Evolutionary conservation across 192 early-diverging fungal genomes (phyloP).

Genomic region (Coemansia sp.): DNA sequence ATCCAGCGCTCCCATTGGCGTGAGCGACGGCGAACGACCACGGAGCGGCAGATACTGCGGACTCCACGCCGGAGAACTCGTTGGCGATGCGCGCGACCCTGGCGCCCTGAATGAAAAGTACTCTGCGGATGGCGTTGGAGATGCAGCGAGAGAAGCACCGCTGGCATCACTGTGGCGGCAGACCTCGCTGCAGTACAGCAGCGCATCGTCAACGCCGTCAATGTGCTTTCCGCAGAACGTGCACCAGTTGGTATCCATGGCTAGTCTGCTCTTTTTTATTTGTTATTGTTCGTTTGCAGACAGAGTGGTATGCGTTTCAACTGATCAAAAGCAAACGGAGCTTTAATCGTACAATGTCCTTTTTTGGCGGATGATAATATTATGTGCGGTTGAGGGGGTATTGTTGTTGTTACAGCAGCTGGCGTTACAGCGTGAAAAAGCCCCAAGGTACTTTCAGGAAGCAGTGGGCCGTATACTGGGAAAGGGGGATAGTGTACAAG

Average conservation of each 20-base stretch:
- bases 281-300: neutral
- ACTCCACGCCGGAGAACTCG: conserved; percentile 24
- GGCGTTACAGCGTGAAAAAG: conserved; percentile 5
- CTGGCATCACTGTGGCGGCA: conserved; percentile 35
- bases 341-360: neutral
- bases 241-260: conserved; percentile 55
- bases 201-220: conserved; percentile 42
- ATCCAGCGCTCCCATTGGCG: conserved; percentile 45
- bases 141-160: neutral
- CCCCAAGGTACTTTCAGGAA: too few species aligned
- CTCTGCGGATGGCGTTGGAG: conserved; percentile 27
- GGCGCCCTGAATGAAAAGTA: conserved; percentile 33
- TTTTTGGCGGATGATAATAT: neutral
- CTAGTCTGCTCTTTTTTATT: conserved; percentile 8
- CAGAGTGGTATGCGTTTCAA: neutral
- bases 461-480: too few species aligned
- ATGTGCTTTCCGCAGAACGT: conserved; percentile 54
- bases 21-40: conserved; percentile 50
- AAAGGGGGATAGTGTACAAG: conserved; percentile 1
- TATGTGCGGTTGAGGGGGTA: neutral
- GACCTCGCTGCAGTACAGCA: conserved; percentile 46
- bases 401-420: conserved; percentile 1
- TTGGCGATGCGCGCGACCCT: conserved; percentile 20
- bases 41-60: conserved; percentile 25
- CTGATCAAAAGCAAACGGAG: neutral